These are phyloP conservation scores for Nosema muscidifuracis DNA, from an alignment of 371 early-diverging fungal genomes.

Conservation along the genomic window DNA sequence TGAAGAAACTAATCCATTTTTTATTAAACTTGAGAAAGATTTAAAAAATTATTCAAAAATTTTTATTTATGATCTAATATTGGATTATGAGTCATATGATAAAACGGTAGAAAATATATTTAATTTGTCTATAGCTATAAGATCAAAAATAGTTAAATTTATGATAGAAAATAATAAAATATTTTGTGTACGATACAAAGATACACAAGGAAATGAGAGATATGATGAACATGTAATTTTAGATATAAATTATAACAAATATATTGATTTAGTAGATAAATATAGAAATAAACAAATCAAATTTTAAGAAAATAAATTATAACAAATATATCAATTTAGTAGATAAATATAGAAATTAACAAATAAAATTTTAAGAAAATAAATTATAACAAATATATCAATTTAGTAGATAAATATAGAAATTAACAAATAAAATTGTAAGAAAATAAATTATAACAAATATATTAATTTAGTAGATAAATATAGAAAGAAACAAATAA, in stretches of 20 bases:
- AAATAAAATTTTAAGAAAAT: no score
- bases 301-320: neutral
- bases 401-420: no score
- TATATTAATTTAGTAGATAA: no score
- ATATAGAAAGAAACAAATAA: no score
- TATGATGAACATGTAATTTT: slow-evolving; percentile 26
- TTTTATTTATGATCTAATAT: slow-evolving; percentile 44
- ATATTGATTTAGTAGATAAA: neutral
- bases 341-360: no score
- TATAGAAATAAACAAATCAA: neutral
- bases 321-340: neutral
- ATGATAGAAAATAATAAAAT: neutral
- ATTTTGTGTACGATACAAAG: neutral
- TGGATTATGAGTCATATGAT: slow-evolving; percentile 51
- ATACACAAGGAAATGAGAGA: neutral
- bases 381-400: no score
- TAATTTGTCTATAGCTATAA: slow-evolving; percentile 58
- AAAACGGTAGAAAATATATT: slow-evolving; percentile 63
- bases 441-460: no score
- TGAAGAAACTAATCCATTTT: slow-evolving; percentile 28
- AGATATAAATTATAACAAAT: slow-evolving; percentile 9
- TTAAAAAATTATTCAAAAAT: slow-evolving; percentile 34
- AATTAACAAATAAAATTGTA: no score
- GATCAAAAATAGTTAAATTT: slow-evolving; percentile 42
- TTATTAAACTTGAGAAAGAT: slow-evolving; percentile 34